Percentiles rank a stretch among this genome's conserved stretches.
Conservation (phyloP, 2,329 filamentous ascomycete genomes). For the Botrytis deweyae region DNA sequence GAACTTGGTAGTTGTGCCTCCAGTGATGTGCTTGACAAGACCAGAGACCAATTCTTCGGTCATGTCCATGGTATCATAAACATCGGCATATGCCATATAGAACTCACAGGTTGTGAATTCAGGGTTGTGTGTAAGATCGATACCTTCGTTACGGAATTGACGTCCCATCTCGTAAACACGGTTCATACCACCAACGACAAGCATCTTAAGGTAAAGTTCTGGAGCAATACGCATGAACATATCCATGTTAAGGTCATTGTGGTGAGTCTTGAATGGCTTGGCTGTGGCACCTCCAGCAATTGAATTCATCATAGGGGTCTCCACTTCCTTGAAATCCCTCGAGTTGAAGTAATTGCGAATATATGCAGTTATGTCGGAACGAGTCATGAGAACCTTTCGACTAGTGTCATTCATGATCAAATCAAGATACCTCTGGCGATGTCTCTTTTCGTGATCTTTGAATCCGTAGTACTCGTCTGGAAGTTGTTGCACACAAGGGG, state of each 20-base stretch:
- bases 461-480: constrained; percentile 91
- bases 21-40: constrained; percentile 85
- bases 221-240: constrained; percentile 94
- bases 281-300: constrained; percentile 95
- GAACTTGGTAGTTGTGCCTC: constrained; percentile 81
- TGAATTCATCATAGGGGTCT: constrained; percentile 96
- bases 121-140: constrained; percentile 93
- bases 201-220: constrained; percentile 94
- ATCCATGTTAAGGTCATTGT: constrained; percentile 94
- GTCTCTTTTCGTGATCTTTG: constrained; percentile 91
- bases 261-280: constrained; percentile 90
- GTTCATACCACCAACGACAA: constrained; percentile 89
- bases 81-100: constrained; percentile 90
- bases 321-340: constrained; percentile 86
- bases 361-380: constrained; percentile 84
- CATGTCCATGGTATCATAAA: constrained; percentile 85
- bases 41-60: constrained; percentile 92
- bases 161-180: constrained; percentile 94
- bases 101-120: constrained; percentile 99
- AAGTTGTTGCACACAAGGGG: constrained; percentile 87
- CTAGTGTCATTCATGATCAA: constrained; percentile 89
- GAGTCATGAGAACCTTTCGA: constrained; percentile 78
- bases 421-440: constrained; percentile 91
- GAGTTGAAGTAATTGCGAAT: constrained; percentile 85
- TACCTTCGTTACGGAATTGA: constrained; percentile 92